Evolutionary conservation across 2,329 filamentous ascomycete genomes (phyloP), one percentile per base, ranked within the genome.

Genomic region (Annulohypoxylon truncatum): DNA sequence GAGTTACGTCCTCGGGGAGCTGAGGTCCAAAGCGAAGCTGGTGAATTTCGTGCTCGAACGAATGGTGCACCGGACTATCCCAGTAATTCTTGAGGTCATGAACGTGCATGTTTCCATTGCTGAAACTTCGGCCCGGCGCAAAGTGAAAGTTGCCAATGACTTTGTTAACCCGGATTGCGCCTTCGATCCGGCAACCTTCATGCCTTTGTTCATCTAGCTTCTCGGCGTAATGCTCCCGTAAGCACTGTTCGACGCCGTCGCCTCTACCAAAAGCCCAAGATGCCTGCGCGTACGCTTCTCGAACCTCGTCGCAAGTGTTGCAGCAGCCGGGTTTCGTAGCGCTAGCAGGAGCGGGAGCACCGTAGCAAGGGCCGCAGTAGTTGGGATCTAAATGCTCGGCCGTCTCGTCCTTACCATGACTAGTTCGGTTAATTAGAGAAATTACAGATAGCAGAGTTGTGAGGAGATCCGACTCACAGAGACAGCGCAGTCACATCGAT

Each of bases 141-240:
- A 99, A 91, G 80, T 99, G 96, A 86, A 99, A 99, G 83, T 99
- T 99, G 61, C 96, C 96, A 58, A 99, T 87, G 24, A 99, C 96
- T 82, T 99, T 99, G 86, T 99, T 99, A 71, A 99, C 96, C 50
- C 93, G 92, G 73, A 99, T 87, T 38, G 89, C 89, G 64, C 96
- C 96, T 79, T 97, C 94, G 70, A 99, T 92, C 53, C 96, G 92
- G 81, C 96, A 99, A 64, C 96, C 96, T 82, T 99, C 96, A 54
- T 90, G 87, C 61, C 94, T 89, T 82, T 98, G 95, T 68, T 89
- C 89, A 76, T 97, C 93, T 64, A 99, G 85, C 73, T 90, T 91
- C 80, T 97, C 92, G 66, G 89, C 88, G 79, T 98, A 99, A 78
- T 97, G 94, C 81, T 99, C 96, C 66, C 94, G 90, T 79, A 92